Percentiles rank a stretch among this genome's conserved stretches.
Evolutionary conservation across 148 eudicot species (phyloP).

Genomic region (Camellia japonica): DNA sequence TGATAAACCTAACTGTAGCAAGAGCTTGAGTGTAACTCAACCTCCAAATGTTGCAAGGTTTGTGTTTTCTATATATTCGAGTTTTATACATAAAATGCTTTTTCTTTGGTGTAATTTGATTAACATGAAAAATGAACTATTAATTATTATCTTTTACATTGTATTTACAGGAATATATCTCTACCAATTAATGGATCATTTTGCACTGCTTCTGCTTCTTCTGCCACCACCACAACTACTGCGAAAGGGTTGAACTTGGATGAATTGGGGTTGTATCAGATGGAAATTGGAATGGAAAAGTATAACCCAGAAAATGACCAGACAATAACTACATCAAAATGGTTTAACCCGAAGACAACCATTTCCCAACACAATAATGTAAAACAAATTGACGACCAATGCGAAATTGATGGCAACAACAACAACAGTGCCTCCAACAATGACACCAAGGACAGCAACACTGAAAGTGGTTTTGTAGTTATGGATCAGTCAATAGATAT

Average conservation of each 20-base stretch:
- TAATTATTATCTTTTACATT: not conserved
- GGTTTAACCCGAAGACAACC: not conserved
- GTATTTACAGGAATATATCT: not conserved
- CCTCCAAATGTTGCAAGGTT: constrained; percentile 3
- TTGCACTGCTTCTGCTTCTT: not conserved
- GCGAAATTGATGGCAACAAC: not conserved
- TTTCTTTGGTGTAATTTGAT: not conserved
- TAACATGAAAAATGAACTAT: too few species aligned
- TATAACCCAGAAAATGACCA: not conserved
- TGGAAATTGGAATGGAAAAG: not conserved
- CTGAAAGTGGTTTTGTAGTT: not conserved
- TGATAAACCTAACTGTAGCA: not conserved
- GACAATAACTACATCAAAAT: not conserved
- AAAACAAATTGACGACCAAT: not conserved
- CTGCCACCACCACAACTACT: not conserved
- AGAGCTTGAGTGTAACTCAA: not conserved
- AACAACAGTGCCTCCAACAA: not conserved
- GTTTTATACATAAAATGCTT: not conserved
- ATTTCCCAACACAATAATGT: not conserved
- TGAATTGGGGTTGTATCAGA: not conserved
- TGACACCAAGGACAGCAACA: not conserved
- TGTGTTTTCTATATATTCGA: not conserved
- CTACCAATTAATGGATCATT: not conserved
- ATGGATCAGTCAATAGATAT: not conserved
- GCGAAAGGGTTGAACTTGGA: not conserved